These are phyloP conservation scores for Trichosporon sp. DNA, from an alignment of 1,284 basidiomycete genomes.

Conservation along the genomic window DNA sequence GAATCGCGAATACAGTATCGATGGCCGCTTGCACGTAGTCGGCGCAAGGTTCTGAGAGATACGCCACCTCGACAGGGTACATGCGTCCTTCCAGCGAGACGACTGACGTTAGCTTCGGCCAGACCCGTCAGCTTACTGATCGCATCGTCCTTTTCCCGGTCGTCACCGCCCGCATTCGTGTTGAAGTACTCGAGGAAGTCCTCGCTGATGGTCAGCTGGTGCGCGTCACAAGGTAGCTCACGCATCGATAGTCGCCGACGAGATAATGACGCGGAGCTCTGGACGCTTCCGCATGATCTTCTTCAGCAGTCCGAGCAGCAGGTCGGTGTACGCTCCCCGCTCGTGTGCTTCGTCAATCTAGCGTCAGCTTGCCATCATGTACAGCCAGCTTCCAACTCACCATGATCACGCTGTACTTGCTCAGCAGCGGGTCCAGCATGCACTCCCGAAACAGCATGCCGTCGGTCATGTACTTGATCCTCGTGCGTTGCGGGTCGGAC, in stretches of 20 bases:
- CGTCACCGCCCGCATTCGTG: constrained; percentile 55
- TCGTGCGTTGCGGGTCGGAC: constrained; percentile 74
- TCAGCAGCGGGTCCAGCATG: constrained; percentile 82
- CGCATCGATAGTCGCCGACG: constrained; percentile 94
- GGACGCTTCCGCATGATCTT: constrained; percentile 91
- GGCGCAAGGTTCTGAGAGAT: constrained; percentile 68
- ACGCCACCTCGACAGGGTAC: constrained; percentile 83
- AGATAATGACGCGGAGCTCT: constrained; percentile 84
- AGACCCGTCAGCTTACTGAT: constrained; percentile 40
- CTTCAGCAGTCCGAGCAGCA: constrained; percentile 88
- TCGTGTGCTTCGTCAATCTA: constrained; percentile 98
- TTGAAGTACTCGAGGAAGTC: constrained; percentile 88
- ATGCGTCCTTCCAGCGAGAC: constrained; percentile 90
- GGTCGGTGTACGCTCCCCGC: constrained; percentile 88
- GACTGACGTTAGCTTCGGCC: constrained; percentile 60
- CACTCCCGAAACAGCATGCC: constrained; percentile 97
- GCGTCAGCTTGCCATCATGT: constrained; percentile 11
- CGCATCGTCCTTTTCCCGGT: constrained; percentile 55
- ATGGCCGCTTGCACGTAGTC: constrained; percentile 86
- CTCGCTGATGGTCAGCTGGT: constrained; percentile 50
- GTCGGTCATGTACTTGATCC: constrained; percentile 97
- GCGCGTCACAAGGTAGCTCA: constrained; percentile 33
- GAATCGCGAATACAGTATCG: constrained; percentile 82
- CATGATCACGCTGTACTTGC: constrained; percentile 92
- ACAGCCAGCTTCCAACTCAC: constrained; percentile 58